phyloP scores from a whole-genome alignment of 176 grass and related monocot species.

The Dendrocalamus sinicus region DNA sequence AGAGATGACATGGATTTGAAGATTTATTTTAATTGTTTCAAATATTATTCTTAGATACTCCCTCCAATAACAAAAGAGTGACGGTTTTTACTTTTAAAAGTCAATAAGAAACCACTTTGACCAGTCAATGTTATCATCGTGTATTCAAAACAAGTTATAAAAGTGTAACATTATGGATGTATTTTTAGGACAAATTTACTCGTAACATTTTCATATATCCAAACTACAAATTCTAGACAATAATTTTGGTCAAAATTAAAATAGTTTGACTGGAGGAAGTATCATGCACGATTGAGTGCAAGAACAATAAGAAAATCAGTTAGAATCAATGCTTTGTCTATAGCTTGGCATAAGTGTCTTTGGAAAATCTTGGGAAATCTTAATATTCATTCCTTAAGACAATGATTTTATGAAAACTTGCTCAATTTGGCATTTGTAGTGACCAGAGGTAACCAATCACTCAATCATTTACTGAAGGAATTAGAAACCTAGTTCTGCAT shows the following conservation, averaged over 20 bases:
- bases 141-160: too few relatives aligned
- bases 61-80: neutral
- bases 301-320: slow-evolving; percentile 12
- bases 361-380: neutral
- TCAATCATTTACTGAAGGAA: neutral
- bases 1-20: neutral
- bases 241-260: slow-evolving; percentile 21
- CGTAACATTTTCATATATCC: neutral
- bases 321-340: neutral
- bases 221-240: slow-evolving; percentile 19
- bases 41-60: slow-evolving; percentile 3
- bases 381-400: neutral
- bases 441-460: neutral
- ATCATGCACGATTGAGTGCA: slow-evolving; percentile 11
- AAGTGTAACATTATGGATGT: too few relatives aligned
- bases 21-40: neutral
- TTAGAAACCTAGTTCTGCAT: slow-evolving; percentile 17
- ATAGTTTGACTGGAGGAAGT: neutral
- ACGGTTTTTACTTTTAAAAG: neutral
- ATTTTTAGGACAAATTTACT: neutral
- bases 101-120: slow-evolving; percentile 2
- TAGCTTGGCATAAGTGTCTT: neutral
- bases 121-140: neutral
- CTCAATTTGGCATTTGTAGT: neutral
- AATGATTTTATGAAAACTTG: neutral